These are phyloP conservation scores for Canariomyces notabilis DNA, from an alignment of 2,329 filamentous ascomycete genomes.

Conservation along the genomic window DNA sequence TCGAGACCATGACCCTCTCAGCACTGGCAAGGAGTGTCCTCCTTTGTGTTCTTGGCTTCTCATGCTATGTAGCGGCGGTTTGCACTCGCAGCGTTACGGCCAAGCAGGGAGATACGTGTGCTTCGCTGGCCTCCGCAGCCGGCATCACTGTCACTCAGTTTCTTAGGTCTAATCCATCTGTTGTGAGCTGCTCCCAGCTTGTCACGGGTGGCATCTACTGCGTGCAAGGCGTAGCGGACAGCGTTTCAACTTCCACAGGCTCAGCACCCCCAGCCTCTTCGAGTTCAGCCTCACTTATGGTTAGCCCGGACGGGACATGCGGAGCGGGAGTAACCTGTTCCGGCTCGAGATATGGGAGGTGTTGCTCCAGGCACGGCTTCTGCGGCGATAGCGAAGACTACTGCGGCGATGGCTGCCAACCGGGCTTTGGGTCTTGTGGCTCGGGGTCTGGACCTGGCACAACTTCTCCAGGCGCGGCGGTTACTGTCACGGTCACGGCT, in stretches of 20 bases:
- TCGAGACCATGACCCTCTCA: constrained; percentile 3
- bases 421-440: constrained; percentile 19
- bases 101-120: constrained; percentile 26
- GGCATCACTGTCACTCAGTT: constrained; percentile 25
- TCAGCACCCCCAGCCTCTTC: neutral
- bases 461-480: neutral
- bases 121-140: constrained; percentile 18
- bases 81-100: constrained; percentile 24
- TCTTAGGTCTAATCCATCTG: constrained; percentile 19
- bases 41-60: constrained; percentile 9
- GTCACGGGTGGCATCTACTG: constrained; percentile 19
- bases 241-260: constrained; percentile 2
- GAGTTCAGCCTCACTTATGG: constrained; percentile 2
- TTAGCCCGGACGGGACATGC: constrained; percentile 24
- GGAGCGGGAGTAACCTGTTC: constrained; percentile 21
- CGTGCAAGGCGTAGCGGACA: constrained; percentile 14
- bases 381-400: constrained; percentile 25
- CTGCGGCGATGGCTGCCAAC: constrained; percentile 23
- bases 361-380: constrained; percentile 25
- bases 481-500: constrained; percentile 14
- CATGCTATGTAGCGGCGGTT: constrained; percentile 8
- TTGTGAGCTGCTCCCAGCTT: constrained; percentile 21
- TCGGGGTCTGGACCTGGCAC: neutral
- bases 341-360: constrained; percentile 22
- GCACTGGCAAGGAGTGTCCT: neutral